Percentiles rank a stretch among this genome's conserved stretches.
Conservation (phyloP, 371 early-diverging fungal species). For the Mortierella sp. region DNA sequence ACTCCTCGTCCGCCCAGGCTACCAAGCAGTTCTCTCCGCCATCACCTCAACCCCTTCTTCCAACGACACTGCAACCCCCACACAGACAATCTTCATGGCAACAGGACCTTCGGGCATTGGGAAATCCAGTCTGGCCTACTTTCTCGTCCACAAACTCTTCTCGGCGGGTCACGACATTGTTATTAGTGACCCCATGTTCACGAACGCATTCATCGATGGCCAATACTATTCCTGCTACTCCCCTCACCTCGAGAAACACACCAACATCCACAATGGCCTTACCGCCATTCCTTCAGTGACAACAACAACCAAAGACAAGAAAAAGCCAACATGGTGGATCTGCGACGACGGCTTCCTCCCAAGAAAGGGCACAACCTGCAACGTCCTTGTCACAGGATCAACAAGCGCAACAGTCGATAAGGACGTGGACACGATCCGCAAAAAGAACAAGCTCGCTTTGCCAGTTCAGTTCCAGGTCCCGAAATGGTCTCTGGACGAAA, state of each 20-base stretch:
- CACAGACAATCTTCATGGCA: constrained; percentile 40
- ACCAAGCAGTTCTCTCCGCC: constrained; percentile 27
- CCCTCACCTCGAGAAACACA: constrained; percentile 41
- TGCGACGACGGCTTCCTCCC: constrained; percentile 55
- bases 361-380: constrained; percentile 29
- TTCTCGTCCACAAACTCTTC: constrained; percentile 36
- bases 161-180: constrained; percentile 45
- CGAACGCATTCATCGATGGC: constrained; percentile 42
- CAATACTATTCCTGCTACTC: constrained; percentile 44
- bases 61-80: not conserved
- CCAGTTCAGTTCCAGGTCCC: constrained; percentile 48
- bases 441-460: constrained; percentile 22
- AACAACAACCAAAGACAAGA: not conserved
- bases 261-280: constrained; percentile 24
- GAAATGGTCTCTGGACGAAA: constrained; percentile 45
- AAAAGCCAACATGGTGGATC: constrained; percentile 44
- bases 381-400: constrained; percentile 27
- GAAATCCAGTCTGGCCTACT: constrained; percentile 47
- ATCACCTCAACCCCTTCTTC: constrained; percentile 10
- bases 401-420: constrained; percentile 12
- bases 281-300: not conserved
- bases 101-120: constrained; percentile 38
- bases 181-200: constrained; percentile 56
- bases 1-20: constrained; percentile 44
- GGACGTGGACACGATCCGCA: constrained; percentile 28